Conservation (phyloP, 257 asterid species). For the Haberlea rhodopensis region DNA sequence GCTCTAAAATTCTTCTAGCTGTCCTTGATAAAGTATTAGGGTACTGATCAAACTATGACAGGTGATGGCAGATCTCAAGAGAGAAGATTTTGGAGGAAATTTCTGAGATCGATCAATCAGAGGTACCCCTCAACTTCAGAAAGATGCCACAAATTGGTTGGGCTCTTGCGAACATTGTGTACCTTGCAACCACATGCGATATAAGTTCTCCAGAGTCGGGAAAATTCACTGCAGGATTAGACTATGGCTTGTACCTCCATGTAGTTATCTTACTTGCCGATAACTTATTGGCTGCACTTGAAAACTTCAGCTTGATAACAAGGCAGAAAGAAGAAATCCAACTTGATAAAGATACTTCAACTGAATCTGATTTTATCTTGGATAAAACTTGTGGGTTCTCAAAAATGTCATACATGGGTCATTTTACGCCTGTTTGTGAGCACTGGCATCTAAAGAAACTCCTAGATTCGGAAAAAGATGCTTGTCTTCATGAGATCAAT, state of each 20-base stretch:
- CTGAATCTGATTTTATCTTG: constrained; percentile 37
- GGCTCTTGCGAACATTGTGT: constrained; percentile 77
- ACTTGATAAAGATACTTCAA: constrained; percentile 36
- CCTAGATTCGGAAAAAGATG: constrained; percentile 44
- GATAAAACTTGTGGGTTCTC: constrained; percentile 51
- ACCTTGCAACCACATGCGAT: constrained; percentile 65
- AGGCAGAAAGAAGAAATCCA: constrained; percentile 44
- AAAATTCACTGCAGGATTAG: constrained; percentile 57
- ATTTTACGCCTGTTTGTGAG: constrained; percentile 65
- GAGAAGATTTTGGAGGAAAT: constrained; percentile 70
- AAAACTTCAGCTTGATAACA: constrained; percentile 39
- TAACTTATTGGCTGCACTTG: constrained; percentile 53
- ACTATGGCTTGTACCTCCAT: constrained; percentile 57
- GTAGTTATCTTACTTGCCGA: constrained; percentile 62
- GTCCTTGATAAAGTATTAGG: constrained; percentile 35
- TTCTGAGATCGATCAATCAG: constrained; percentile 53
- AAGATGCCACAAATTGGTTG: constrained; percentile 73
- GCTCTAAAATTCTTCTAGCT: constrained; percentile 20
- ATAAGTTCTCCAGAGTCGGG: constrained; percentile 45
- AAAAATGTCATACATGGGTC: constrained; percentile 63
- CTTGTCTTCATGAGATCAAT: constrained; percentile 33
- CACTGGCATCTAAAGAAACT: constrained; percentile 83
- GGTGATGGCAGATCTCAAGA: constrained; percentile 89
- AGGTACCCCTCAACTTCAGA: constrained; percentile 31
- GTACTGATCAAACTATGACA: constrained; percentile 85